These are phyloP conservation scores for Xanthoconium separans DNA, from an alignment of 1,284 basidiomycete species.

Conservation along the genomic window DNA sequence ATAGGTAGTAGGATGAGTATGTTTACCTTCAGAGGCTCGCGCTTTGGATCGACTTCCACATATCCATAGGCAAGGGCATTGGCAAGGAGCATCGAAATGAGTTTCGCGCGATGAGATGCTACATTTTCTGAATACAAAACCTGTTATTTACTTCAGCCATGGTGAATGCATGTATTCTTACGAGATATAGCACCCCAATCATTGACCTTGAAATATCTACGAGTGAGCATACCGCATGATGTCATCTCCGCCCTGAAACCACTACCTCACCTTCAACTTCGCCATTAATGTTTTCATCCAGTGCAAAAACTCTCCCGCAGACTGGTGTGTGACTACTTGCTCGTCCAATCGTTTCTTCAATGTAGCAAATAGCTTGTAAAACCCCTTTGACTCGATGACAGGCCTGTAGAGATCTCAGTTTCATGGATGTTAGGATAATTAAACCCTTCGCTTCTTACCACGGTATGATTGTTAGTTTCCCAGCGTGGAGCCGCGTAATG, in stretches of 20 bases:
- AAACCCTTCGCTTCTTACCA: constrained; percentile 27
- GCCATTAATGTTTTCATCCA: constrained; percentile 65
- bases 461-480: constrained; percentile 57
- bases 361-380: constrained; percentile 50
- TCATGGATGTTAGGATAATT: too few species aligned
- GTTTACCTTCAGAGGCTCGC: constrained; percentile 49
- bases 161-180: constrained; percentile 33
- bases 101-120: constrained; percentile 50
- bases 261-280: constrained; percentile 54
- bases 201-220: constrained; percentile 39
- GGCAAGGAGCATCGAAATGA: constrained; percentile 41
- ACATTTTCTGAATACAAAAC: constrained; percentile 46
- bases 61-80: constrained; percentile 49
- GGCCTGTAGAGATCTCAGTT: constrained; percentile 38
- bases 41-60: constrained; percentile 43
- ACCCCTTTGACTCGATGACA: constrained; percentile 58
- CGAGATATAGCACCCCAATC: constrained; percentile 64
- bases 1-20: background rate
- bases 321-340: constrained; percentile 47
- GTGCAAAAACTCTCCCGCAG: constrained; percentile 54
- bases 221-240: background rate
- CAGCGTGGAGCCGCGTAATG: constrained; percentile 54
- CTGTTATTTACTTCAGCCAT: background rate
- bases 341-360: constrained; percentile 47
- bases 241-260: too few species aligned